Percentiles rank a stretch among this genome's conserved stretches.
These are phyloP conservation scores for Penicillium alfredii DNA, from an alignment of 495 filamentous ascomycete genomes.

Conservation along the genomic window DNA sequence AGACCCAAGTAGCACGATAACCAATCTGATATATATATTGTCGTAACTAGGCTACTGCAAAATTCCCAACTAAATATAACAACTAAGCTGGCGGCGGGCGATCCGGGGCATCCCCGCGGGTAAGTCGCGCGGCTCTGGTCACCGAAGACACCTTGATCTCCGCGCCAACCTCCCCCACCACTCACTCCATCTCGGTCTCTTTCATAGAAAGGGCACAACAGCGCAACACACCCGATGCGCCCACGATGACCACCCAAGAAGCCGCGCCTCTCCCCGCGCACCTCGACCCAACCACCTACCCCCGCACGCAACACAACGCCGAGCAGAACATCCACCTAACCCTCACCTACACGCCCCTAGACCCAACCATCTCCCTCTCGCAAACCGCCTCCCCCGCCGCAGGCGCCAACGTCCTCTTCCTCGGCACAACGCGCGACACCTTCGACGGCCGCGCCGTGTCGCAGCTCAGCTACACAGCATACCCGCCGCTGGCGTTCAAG, in stretches of 20 bases:
- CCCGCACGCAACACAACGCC: constrained; percentile 25
- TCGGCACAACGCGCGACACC: constrained; percentile 82
- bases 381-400: constrained; percentile 71
- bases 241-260: constrained; percentile 15
- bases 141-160: too few species aligned
- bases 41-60: too few species aligned
- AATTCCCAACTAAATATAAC: too few species aligned
- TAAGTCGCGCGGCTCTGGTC: too few species aligned
- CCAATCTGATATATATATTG: too few species aligned
- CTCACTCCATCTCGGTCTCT: background rate
- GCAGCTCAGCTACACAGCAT: constrained; percentile 77
- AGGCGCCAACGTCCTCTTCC: constrained; percentile 83
- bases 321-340: constrained; percentile 35
- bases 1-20: too few species aligned
- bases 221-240: constrained; percentile 1
- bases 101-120: too few species aligned
- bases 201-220: too few species aligned
- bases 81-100: too few species aligned
- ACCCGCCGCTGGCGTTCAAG: constrained; percentile 66
- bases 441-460: constrained; percentile 70
- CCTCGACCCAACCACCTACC: constrained; percentile 39
- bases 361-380: constrained; percentile 53
- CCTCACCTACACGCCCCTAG: constrained; percentile 57
- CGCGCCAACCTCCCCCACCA: background rate
- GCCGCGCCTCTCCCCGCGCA: constrained; percentile 22